These are phyloP conservation scores for Castanea crenata DNA, from an alignment of 306 rosid genomes.

Conservation along the genomic window DNA sequence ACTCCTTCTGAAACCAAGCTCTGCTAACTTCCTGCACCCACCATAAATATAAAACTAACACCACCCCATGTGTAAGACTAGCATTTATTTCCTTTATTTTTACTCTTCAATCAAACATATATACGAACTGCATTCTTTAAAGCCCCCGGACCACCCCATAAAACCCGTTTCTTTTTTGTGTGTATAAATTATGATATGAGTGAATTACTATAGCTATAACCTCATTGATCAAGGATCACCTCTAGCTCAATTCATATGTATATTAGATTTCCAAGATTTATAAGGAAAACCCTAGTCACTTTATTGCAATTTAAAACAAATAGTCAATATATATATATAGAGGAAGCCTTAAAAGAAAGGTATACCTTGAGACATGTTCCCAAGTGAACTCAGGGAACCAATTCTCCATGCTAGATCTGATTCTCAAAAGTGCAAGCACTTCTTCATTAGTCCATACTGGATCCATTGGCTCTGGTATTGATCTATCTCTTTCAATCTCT, in stretches of 20 bases:
- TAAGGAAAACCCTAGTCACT: background rate
- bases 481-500: slow-evolving; percentile 33
- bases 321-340: background rate
- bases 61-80: slow-evolving; percentile 18
- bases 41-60: slow-evolving; percentile 29
- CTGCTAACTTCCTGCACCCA: slow-evolving; percentile 74
- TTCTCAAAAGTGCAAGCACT: slow-evolving; percentile 65
- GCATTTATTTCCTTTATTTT: slow-evolving; percentile 37
- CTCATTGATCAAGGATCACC: background rate
- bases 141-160: slow-evolving; percentile 5
- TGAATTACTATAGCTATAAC: background rate
- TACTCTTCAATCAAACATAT: background rate
- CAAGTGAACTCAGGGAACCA: slow-evolving; percentile 78
- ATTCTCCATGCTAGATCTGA: slow-evolving; percentile 79
- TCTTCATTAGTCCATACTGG: slow-evolving; percentile 67
- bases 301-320: background rate
- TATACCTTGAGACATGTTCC: slow-evolving; percentile 89
- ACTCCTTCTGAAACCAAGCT: slow-evolving; percentile 69
- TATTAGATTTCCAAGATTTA: background rate
- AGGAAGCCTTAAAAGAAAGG: background rate
- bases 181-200: background rate
- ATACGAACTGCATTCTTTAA: slow-evolving; percentile 16
- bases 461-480: slow-evolving; percentile 13
- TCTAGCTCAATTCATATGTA: background rate
- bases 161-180: slow-evolving; percentile 13